phyloP scores from a whole-genome alignment of 176 grass and related monocot genomes.

The Oryza longistaminata region DNA sequence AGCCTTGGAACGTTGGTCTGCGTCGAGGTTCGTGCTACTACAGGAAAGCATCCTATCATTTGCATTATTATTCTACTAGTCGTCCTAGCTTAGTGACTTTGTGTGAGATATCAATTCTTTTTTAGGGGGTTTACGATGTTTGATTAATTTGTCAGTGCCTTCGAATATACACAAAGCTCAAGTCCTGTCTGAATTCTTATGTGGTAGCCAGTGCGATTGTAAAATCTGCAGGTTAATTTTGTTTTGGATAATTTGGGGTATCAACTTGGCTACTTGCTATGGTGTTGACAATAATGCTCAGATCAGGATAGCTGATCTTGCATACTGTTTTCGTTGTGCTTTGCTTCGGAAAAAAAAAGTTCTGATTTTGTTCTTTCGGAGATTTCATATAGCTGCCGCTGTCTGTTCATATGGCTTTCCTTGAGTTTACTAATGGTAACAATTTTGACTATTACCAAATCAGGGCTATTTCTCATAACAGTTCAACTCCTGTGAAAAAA shows the following conservation, averaged over 20 bases:
- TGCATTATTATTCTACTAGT: background rate
- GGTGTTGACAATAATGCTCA: background rate
- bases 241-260: background rate
- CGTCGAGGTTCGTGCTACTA: conserved; percentile 11
- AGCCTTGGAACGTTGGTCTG: background rate
- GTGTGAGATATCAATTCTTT: background rate
- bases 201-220: background rate
- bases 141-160: background rate
- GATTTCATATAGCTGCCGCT: background rate
- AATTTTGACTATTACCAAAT: background rate
- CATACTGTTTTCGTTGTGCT: background rate
- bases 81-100: background rate
- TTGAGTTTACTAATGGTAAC: background rate
- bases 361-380: background rate
- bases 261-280: too few species aligned
- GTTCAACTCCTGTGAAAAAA: too few species aligned
- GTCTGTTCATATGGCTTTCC: background rate
- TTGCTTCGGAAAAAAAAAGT: background rate
- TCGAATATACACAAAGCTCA: conserved; percentile 4
- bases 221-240: background rate
- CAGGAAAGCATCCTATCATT: background rate
- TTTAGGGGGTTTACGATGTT: background rate
- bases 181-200: background rate
- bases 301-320: background rate
- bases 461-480: background rate